These are phyloP conservation scores for Cordyceps farinosa DNA, from an alignment of 2,329 filamentous ascomycete species.

Conservation along the genomic window DNA sequence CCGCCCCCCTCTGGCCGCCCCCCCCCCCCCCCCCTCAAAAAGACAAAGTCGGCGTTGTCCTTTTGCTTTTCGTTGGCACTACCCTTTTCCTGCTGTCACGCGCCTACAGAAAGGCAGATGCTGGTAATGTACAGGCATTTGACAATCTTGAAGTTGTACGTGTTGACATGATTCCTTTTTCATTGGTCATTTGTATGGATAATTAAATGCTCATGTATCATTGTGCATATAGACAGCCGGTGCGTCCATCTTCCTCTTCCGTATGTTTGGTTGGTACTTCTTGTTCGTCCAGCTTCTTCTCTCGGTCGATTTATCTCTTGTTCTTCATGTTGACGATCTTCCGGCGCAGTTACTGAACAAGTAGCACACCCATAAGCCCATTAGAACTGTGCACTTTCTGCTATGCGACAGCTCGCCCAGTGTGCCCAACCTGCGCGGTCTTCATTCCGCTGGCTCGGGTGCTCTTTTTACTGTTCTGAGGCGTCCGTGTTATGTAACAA, in stretches of 20 bases:
- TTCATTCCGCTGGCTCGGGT: too few relatives aligned
- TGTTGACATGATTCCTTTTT: background rate
- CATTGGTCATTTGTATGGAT: too few relatives aligned
- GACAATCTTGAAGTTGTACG: background rate
- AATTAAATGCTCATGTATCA: background rate
- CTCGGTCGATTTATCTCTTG: constrained; percentile 9
- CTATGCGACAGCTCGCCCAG: background rate
- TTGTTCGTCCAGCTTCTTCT: constrained; percentile 13
- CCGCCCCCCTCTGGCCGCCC: too few relatives aligned
- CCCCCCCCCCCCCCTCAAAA: too few relatives aligned
- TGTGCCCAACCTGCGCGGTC: background rate
- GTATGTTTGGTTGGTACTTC: constrained; percentile 14
- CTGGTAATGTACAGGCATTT: constrained; percentile 3
- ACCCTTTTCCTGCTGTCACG: constrained; percentile 58
- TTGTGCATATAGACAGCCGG: constrained; percentile 1
- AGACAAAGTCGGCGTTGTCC: too few relatives aligned
- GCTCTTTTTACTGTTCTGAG: too few relatives aligned
- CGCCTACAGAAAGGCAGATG: constrained; percentile 45
- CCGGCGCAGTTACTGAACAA: background rate
- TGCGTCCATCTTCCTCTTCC: constrained; percentile 11
- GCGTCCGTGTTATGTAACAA: background rate
- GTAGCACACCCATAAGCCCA: background rate
- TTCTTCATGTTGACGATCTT: constrained; percentile 12
- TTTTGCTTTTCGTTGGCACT: constrained; percentile 56
- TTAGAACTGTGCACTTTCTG: too few relatives aligned